Evolutionary conservation across 176 grass and related monocot genomes (phyloP), one percentile per base, ranked within the genome.

Genomic region (Saccharum spontaneum): DNA sequence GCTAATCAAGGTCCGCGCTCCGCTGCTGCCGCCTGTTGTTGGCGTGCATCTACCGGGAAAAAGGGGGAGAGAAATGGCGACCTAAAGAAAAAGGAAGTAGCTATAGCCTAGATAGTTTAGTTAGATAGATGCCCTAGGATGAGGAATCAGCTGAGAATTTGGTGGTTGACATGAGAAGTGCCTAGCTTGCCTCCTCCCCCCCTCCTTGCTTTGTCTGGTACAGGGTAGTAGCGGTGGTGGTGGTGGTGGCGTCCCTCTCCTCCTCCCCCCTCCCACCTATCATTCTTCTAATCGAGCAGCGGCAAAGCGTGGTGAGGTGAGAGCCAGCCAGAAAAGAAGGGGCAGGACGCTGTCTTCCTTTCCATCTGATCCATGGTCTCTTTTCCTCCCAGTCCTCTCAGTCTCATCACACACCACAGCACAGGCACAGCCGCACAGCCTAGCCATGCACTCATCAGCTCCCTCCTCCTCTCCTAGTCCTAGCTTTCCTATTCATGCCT

Each of bases 111-210:
- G 8, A 37, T 68, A 69, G 69, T 67, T 24, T 41, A 26, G 71
- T 81, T 49, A 81, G 79, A 87, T 82, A 81, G 79, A 87, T 82
- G 71, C 79, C 72, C 79, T 87, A 70, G 72, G 77, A 62, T 62
- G n/a, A 82, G 86, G 72, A 82, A 62, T 62, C 59, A 82, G 86
- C 79, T 87, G 48, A 61, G 86, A 83, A 71, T 80, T 87, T 71
- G 72, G 86, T 87, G 79, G 72, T 87, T 87, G 79, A 82, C 86
- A 82, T 69, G 86, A 82, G 72, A 87, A 70, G 64, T 39, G 72
- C 63, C 62, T 54, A 20, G 50, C 50, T 69, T 63, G 65, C 83
- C 37, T 13, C 26, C 34, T 39, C 16, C 83, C 12, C 12, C 22
- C 28, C 22, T 11, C 67, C 22, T 49, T 7, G 38, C 20, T 50